Conservation (phyloP, 768 basidiomycete species). For the Lactarius akahatsu region DNA sequence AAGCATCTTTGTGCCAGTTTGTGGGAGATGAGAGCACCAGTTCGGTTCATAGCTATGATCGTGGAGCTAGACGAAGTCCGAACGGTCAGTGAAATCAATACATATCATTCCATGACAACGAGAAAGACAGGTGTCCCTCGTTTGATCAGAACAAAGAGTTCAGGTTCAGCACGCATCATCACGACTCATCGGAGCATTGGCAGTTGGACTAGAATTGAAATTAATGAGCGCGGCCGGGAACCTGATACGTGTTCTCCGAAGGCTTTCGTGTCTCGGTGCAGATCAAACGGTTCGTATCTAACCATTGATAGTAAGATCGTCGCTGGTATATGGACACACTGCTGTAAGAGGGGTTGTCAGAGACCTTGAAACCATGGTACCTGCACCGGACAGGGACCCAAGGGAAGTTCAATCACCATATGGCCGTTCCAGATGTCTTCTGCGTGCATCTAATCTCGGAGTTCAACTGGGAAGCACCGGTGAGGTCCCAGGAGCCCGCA, state of each 20-base stretch:
- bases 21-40: background rate
- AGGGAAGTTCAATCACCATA: background rate
- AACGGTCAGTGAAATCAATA: slow-evolving; percentile 8
- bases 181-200: background rate
- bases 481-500: background rate
- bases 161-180: slow-evolving; percentile 1
- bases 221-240: slow-evolving; percentile 6
- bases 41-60: slow-evolving; percentile 18
- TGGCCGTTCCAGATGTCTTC: background rate
- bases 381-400: slow-evolving; percentile 4
- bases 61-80: background rate
- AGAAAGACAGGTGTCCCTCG: background rate
- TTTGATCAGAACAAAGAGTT: background rate
- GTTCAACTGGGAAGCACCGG: slow-evolving; percentile 14
- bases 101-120: slow-evolving; percentile 9
- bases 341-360: background rate
- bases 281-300: slow-evolving; percentile 5
- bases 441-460: background rate
- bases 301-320: slow-evolving; percentile 16
- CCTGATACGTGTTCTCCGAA: slow-evolving; percentile 5
- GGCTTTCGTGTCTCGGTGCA: slow-evolving; percentile 1
- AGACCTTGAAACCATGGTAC: slow-evolving; percentile 4
- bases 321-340: background rate
- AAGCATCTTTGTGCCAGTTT: slow-evolving; percentile 1
- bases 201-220: slow-evolving; percentile 3